Evolutionary conservation across 2,329 filamentous ascomycete genomes (phyloP).

Genomic region (Fusarium liriodendri): DNA sequence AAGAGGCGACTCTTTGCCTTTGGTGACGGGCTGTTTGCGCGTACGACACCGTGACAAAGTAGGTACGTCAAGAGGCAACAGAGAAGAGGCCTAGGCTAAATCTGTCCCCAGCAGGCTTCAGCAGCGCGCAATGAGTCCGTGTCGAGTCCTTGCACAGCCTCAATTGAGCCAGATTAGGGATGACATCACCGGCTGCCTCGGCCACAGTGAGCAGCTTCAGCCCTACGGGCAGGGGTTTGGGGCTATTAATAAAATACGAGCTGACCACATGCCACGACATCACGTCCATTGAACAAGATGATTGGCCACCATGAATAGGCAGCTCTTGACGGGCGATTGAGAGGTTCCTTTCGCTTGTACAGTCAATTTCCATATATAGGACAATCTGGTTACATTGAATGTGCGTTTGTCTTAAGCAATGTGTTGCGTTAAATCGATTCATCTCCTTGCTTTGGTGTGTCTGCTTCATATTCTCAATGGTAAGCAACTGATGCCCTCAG

Average conservation of each 20-base stretch:
- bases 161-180: not conserved
- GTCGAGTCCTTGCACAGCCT: not conserved
- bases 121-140: not conserved
- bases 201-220: not conserved
- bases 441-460: not conserved
- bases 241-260: conserved; percentile 1
- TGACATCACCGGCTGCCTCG: not conserved
- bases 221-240: not conserved
- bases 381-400: not conserved
- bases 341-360: not conserved
- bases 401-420: not conserved
- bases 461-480: not conserved
- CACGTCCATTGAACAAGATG: not conserved
- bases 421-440: too few species aligned
- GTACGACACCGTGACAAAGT: not conserved
- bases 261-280: not conserved
- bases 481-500: not conserved
- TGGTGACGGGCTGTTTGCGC: not conserved
- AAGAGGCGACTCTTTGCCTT: not conserved
- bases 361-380: not conserved
- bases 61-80: not conserved
- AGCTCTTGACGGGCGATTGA: not conserved
- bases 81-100: not conserved
- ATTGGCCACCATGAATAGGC: not conserved
- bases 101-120: not conserved